Base-by-base conservation (phyloP, 345 rosid genomes). In the Hibiscus tridactylites region DNA sequence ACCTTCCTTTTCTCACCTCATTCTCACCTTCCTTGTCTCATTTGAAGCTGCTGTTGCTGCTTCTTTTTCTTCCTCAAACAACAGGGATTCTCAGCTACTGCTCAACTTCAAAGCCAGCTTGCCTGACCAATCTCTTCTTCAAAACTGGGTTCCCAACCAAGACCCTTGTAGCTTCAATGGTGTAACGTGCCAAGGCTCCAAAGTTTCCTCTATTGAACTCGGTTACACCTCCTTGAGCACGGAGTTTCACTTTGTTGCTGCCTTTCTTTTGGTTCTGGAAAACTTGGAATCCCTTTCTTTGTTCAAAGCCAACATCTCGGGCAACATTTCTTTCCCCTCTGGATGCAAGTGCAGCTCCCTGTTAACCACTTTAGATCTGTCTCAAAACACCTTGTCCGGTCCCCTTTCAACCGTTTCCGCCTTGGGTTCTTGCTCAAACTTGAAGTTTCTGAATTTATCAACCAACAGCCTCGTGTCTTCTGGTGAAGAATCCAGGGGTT, bases 141-240 rank as follows among this genome's bases (percentile, higher is more conserved):
- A 73, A 39, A 72, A 70, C 75, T 94, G 98, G 98, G 72, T 84
- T 24, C 75, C 84, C 2, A 79, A 76, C 79, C 86, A 76, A 28
- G 75, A 81, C 85, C 96, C 93, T 2, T 94, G 98, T 80, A 67
- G 64, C 53, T 94, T 88, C 83, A 2, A 67, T 10, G 96, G 96
- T 53, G 90, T 91, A 24, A 63, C 82, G 31, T 94, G 98, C 79
- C 86, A 68, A 71, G 83, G 73, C 75, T 74, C 80, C 46, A 83
- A 78, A 68, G 89, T 94, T 56, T 70, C 88, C 57, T 85, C 91
- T 64, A 77, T 94, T 60, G 85, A 87, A 80, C 88, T 94, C 61
- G 78, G 80, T 52, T 66, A 47, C 58, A 56, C 78, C 64, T 37
- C 64, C 42, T 46, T 91, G 42, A 81, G 83, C 76, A 69, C 80